These are phyloP conservation scores for Crithidia fasciculata DNA, from an alignment of 208 protist species.

Conservation along the genomic window DNA sequence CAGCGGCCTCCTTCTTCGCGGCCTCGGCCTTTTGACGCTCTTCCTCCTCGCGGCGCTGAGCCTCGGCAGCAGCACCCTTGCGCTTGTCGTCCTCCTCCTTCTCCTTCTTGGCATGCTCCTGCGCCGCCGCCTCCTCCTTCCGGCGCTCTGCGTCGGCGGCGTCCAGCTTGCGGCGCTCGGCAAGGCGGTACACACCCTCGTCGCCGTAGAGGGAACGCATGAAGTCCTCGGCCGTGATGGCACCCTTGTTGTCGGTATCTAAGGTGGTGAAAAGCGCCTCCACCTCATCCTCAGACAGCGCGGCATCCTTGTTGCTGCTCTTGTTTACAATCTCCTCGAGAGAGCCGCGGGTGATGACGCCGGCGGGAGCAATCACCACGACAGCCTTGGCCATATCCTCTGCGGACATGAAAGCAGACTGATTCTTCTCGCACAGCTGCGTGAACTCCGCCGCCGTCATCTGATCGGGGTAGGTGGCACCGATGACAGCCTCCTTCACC, in stretches of 20 bases:
- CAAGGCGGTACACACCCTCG: conserved; percentile 50
- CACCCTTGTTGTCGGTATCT: conserved; percentile 75
- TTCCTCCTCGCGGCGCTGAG: conserved; percentile 17
- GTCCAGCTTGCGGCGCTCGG: conserved; percentile 57
- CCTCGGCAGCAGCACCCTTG: conserved; percentile 10
- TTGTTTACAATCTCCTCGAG: conserved; percentile 68
- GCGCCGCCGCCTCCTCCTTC: conserved; percentile 31
- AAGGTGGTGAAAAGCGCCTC: conserved; percentile 81
- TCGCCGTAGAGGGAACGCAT: conserved; percentile 84
- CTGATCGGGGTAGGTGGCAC: conserved; percentile 62
- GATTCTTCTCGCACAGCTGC: conserved; percentile 68
- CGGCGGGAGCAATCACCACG: conserved; percentile 67
- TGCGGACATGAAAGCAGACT: conserved; percentile 45
- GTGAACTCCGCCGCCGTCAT: conserved; percentile 81
- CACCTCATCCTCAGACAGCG: conserved; percentile 71
- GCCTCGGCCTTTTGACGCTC: conserved; percentile 13
- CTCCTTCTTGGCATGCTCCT: conserved; percentile 18
- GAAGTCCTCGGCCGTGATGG: conserved; percentile 67
- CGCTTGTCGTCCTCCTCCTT: conserved; percentile 18
- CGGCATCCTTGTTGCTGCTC: conserved; percentile 41
- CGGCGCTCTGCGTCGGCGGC: conserved; percentile 35
- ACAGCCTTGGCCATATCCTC: conserved; percentile 74
- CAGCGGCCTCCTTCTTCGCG: conserved; percentile 4
- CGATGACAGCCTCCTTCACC: conserved; percentile 60
- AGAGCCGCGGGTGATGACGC: conserved; percentile 76